Evolutionary conservation across 2,329 filamentous ascomycete genomes (phyloP), one percentile per base, ranked within the genome.

Genomic region (Talaromyces sp.): DNA sequence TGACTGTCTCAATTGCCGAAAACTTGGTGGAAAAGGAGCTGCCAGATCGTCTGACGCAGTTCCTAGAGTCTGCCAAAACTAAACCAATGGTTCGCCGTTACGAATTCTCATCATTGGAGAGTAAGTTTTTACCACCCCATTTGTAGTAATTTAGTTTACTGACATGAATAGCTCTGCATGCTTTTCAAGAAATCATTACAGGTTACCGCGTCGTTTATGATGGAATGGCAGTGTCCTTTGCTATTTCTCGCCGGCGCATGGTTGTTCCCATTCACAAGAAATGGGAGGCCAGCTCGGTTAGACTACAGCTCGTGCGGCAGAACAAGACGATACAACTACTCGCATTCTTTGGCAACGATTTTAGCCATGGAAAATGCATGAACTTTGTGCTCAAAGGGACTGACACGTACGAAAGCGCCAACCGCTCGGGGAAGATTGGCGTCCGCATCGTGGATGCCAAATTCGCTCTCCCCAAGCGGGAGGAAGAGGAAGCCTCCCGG

Each of bases 241-340:
- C 89, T 62, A 96, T 96, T 66, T 88, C 92, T 1, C 87, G 92
- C 32, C 86, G 91, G 55, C 85, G 91, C 66, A 95, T 93, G 88
- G 91, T 96, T 13, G 91, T 96, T 17, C 91, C 91, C 0, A 93
- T 96, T 66, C 90, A 96, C 78, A 96, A 96, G 78, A 95, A 95
- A 74, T 96, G 91, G 91, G 92, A 96, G 71, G 90, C 92, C 2
- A 86, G 83, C n/a, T 84, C 83, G 42, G 91, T 91, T 9, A 86
- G 93, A 39, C 81, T 96, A 8, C 92, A 96, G 72, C 82, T 96
- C 42, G 86, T 96, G 39, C 82, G 86, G 66, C 88, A 89, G 65
- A 90, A 92, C 64, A 90, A 87, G 69, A 84, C 89, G 15, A 76
- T 90, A 25, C 91, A 96, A 73, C 79, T 97, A 32, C 78, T 96